Evolutionary conservation across 768 basidiomycete genomes (phyloP), one percentile per base, ranked within the genome.

Genomic region (Suillus tomentosus): DNA sequence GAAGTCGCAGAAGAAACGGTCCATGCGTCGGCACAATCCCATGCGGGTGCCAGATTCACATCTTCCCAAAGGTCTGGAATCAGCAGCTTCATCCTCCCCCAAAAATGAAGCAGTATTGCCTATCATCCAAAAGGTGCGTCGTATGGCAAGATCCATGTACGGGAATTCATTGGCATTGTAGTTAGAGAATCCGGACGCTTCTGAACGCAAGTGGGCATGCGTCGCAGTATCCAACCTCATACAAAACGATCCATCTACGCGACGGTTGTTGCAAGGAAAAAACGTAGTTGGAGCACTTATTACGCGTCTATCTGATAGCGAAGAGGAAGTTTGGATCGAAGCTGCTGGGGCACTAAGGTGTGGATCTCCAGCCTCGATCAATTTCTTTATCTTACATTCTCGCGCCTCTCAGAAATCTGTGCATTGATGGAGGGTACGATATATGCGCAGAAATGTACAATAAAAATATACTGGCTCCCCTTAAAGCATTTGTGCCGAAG

Each of bases 371-470:
- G 40, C 48, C 14, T 48, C 19, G 24, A 55, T 42, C 31, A 64
- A 31, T 63, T 62, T 48, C 59, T 64, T 68, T 61, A 69, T 40
- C 22, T 58, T 24, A 14, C 13, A 34, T 47, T n/a, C 11, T 45
- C 22, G 11, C 47, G 36, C 37, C 59, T 40, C 70, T 40, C 70
- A 97, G 95, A 66, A 98, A 97, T 78, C 77, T 98, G 15, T 95
- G 94, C 71, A 89, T 98, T 71, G 96, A 98, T 72, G 96, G 95
- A 17, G 96, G 96, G 60, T 92, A 93, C 72, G 95, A 97, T 67
- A 91, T 97, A 55, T 96, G 95, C 70, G 94, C 91, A 1, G 94
- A 97, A 76, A 96, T 98, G 93, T 96, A 90, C 79, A 97, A 98
- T 76, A 97, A 97, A 79, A 93, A 92, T 68, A 88, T 97, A 53